These are phyloP conservation scores for Osmanthus fragrans DNA, from an alignment of 257 asterid genomes.

Conservation along the genomic window DNA sequence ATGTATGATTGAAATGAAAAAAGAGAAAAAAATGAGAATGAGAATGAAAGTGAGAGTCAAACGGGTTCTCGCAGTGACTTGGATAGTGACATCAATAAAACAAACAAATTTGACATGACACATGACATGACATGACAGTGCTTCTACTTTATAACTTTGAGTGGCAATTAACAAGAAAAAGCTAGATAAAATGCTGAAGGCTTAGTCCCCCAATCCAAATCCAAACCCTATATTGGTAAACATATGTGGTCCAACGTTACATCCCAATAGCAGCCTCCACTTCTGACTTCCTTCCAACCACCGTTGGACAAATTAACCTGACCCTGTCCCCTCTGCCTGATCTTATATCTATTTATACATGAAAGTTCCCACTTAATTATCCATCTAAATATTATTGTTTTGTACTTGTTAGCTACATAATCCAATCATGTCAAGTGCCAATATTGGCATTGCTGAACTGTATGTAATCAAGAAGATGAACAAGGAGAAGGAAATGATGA, in stretches of 20 bases:
- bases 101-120: background rate
- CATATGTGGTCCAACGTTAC: background rate
- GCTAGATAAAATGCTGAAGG: background rate
- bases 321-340: background rate
- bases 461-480: constrained; percentile 20
- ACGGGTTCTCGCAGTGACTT: too few relatives aligned
- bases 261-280: background rate
- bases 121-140: too few relatives aligned
- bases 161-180: background rate
- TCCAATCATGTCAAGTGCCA: constrained; percentile 7
- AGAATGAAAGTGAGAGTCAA: too few relatives aligned
- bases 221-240: background rate
- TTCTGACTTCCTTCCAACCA: background rate
- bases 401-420: background rate
- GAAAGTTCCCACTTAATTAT: background rate
- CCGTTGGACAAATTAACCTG: too few relatives aligned
- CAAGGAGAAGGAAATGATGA: constrained; percentile 6
- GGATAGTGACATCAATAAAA: background rate
- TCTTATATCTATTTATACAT: background rate
- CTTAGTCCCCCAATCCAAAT: background rate
- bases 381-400: background rate
- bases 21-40: too few relatives aligned
- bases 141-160: background rate
- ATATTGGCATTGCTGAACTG: constrained; percentile 17
- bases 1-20: too few relatives aligned